phyloP scores from a whole-genome alignment of 768 basidiomycete genomes.

The Mycena sanguinolenta region DNA sequence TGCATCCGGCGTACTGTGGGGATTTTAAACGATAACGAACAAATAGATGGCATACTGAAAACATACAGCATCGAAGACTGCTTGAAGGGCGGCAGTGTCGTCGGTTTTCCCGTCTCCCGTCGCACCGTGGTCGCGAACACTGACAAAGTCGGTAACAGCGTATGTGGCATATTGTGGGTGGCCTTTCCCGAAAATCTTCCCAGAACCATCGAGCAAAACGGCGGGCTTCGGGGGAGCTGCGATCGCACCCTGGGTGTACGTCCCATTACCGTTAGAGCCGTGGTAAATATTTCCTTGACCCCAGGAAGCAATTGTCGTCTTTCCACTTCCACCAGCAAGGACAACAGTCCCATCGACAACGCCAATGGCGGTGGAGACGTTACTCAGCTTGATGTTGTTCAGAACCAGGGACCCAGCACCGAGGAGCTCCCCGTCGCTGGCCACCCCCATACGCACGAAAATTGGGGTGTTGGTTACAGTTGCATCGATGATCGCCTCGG shows the following conservation, averaged over 20 bases:
- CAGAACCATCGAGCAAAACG: conserved; percentile 66
- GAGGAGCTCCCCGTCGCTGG: conserved; percentile 60
- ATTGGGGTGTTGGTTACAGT: conserved; percentile 70
- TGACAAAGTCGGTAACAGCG: conserved; percentile 74
- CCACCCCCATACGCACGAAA: conserved; percentile 66
- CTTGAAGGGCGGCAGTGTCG: conserved; percentile 78
- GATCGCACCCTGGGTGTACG: conserved; percentile 66
- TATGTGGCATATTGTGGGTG: conserved; percentile 80
- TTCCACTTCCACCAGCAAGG: conserved; percentile 72
- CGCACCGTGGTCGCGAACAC: conserved; percentile 78
- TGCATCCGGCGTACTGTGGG: conserved; percentile 74
- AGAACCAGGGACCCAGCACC: conserved; percentile 72
- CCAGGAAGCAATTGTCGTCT: conserved; percentile 75
- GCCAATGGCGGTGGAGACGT: conserved; percentile 72
- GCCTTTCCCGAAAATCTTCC: conserved; percentile 69
- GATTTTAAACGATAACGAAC: not conserved
- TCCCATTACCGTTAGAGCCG: conserved; percentile 58
- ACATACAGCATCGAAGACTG: conserved; percentile 69
- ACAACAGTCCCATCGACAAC: conserved; percentile 64
- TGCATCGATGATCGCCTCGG: conserved; percentile 75
- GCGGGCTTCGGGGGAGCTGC: conserved; percentile 65
- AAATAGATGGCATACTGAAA: not conserved
- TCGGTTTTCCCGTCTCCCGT: conserved; percentile 82
- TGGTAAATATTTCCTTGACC: conserved; percentile 81
- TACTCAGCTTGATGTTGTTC: conserved; percentile 71